Percentiles rank a stretch among this genome's conserved stretches.
These are phyloP conservation scores for Phtheirospermum japonicum DNA, from an alignment of 257 asterid species.

Conservation along the genomic window DNA sequence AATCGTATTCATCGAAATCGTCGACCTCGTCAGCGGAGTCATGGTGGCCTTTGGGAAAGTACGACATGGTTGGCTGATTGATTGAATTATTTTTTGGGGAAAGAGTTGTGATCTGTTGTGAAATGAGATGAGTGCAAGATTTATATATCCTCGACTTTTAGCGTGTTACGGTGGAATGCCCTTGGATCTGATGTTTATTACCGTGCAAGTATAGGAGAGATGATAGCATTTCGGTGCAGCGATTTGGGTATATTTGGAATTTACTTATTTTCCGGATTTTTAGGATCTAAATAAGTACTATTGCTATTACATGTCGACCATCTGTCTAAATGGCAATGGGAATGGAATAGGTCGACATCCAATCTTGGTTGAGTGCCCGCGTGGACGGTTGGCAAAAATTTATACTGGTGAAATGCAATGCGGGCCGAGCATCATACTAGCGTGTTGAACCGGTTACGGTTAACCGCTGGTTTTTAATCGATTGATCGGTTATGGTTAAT, in stretches of 20 bases:
- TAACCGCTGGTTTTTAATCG: too few relatives aligned
- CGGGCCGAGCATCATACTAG: too few relatives aligned
- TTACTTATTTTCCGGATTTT: background rate
- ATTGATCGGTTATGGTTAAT: too few relatives aligned
- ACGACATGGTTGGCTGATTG: slow-evolving; percentile 51
- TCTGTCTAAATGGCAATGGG: too few relatives aligned
- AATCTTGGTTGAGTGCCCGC: too few relatives aligned
- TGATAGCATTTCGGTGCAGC: background rate
- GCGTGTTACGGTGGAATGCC: background rate
- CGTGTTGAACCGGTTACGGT: too few relatives aligned
- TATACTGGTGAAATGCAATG: too few relatives aligned
- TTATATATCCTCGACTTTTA: background rate
- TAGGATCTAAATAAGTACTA: slow-evolving; percentile 11
- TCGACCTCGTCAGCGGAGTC: slow-evolving; percentile 50
- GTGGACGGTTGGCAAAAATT: too few relatives aligned
- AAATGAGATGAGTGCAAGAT: background rate
- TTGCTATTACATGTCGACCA: too few relatives aligned
- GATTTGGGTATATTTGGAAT: background rate
- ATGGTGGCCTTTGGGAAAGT: slow-evolving; percentile 66
- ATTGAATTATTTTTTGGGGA: background rate
- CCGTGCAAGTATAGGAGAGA: background rate
- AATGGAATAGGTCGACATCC: too few relatives aligned
- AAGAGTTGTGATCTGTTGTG: slow-evolving; percentile 2
- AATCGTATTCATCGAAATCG: slow-evolving; percentile 80
- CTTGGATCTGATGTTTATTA: slow-evolving; percentile 17